Evolutionary conservation across 345 rosid genomes (phyloP).

Genomic region (Aquilaria malaccensis): DNA sequence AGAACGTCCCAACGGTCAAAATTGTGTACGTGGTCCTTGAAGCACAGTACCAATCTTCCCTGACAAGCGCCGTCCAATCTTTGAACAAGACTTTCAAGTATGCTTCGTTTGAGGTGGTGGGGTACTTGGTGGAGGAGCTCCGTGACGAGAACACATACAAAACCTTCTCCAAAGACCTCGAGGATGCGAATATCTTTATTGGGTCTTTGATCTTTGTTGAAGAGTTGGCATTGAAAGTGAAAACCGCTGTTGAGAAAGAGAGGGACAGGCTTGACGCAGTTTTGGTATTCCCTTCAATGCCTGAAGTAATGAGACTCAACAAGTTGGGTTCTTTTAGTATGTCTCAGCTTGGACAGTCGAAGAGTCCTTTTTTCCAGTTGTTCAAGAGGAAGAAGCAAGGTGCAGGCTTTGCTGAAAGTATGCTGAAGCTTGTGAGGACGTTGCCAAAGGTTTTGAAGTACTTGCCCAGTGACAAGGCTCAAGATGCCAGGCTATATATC

Average conservation of each 20-base stretch:
- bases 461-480: constrained; percentile 96
- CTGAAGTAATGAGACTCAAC: constrained; percentile 97
- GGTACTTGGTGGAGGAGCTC: constrained; percentile 95
- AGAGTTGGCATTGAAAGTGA: constrained; percentile 87
- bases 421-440: constrained; percentile 94
- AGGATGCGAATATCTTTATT: constrained; percentile 86
- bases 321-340: constrained; percentile 94
- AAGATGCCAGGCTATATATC: constrained; percentile 94
- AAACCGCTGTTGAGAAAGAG: constrained; percentile 85
- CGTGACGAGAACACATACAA: constrained; percentile 62
- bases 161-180: constrained; percentile 74
- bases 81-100: constrained; percentile 53
- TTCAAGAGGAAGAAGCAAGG: constrained; percentile 93
- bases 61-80: constrained; percentile 67
- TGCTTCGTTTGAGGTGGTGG: constrained; percentile 82
- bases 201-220: constrained; percentile 95
- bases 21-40: constrained; percentile 92
- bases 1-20: constrained; percentile 72
- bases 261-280: constrained; percentile 96
- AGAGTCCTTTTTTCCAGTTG: constrained; percentile 86
- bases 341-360: constrained; percentile 96
- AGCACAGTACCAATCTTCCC: constrained; percentile 95
- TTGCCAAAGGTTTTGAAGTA: constrained; percentile 95
- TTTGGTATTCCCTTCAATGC: constrained; percentile 98
- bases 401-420: constrained; percentile 92